Percentiles rank a stretch among this genome's conserved stretches.
Evolutionary conservation across 2,329 filamentous ascomycete species (phyloP).

Genomic region (Pseudogymnoascus pannorum): DNA sequence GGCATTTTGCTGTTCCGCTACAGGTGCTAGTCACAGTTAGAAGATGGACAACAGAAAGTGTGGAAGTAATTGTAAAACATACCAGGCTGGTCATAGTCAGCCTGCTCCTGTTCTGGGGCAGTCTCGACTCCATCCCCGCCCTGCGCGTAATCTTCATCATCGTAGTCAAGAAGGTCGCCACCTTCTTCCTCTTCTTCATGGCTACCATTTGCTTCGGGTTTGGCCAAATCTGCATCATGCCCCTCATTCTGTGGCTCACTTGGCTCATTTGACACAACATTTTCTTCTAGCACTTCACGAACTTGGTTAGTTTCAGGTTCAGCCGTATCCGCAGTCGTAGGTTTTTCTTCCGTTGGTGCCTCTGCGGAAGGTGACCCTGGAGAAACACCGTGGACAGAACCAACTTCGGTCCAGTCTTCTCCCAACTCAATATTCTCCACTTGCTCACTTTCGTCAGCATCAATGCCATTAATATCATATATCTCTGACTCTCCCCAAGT

Average conservation of each 20-base stretch:
- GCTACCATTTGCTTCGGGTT: constrained; percentile 1
- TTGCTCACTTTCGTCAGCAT: constrained; percentile 18
- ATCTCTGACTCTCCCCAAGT: constrained; percentile 8
- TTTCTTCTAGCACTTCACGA: not conserved
- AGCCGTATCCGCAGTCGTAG: constrained; percentile 2
- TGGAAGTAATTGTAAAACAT: constrained; percentile 16
- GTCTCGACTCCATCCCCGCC: not conserved
- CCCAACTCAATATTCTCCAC: constrained; percentile 15
- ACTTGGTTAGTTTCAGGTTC: not conserved
- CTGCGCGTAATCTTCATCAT: constrained; percentile 35
- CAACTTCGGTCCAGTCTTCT: not conserved
- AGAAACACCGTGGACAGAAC: not conserved
- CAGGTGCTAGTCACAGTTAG: constrained; percentile 20
- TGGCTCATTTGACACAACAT: not conserved
- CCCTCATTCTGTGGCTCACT: not conserved
- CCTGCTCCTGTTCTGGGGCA: constrained; percentile 9
- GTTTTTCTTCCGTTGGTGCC: constrained; percentile 10
- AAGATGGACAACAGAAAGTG: constrained; percentile 23
- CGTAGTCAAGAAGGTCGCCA: constrained; percentile 43
- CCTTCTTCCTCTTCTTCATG: constrained; percentile 22
- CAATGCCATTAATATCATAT: not conserved
- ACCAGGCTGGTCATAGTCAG: constrained; percentile 18
- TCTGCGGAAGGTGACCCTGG: not conserved
- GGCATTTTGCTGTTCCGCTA: constrained; percentile 19
- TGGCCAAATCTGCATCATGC: not conserved